Base-by-base conservation (phyloP, 176 grass and related monocot species). In the Carex scoparia region DNA sequence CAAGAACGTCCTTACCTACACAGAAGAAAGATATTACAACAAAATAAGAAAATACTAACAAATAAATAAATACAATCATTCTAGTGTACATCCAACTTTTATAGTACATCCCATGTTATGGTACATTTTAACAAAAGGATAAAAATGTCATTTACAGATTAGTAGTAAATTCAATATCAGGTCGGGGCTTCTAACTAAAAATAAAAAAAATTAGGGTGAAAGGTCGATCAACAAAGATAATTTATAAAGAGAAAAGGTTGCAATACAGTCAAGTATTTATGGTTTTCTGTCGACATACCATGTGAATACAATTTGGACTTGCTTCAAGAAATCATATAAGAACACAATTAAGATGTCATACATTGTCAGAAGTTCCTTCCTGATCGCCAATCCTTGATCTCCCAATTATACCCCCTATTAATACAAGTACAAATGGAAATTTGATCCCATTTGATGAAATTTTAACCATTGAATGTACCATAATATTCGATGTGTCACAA, bases 1-100 rank as follows among this genome's bases (percentile, higher is more conserved):
- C 96, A 63, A 98, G 96, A 72, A 98, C 93, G 84, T 98, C 96
- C 87, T 98, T 98, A 46, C 96, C 96, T 98, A 44, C 53, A 86
- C 8, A 85, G 15, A 90, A 79, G 49, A 72, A 51, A 79, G 33
- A 54, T 35, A 80, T 66, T 79, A 49, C 7, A 63, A 66, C 56
- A 54, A 67, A 79, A 15, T 11, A 69, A 55, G 23, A 80, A 79
- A 63, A 62, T 46, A 53, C 55, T 61, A 72, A 12, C 7, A 69
- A 62, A 66, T 31, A 54, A 69, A 54, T 42, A 69, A 69, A 15
- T 18, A n/a, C 57, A 60, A 60, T 18, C 1, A 60, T 18, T 60
- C 16, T 18, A 60, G 5, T 5, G 18, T 60, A 60, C 57, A n/a
- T 60, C 14, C 57, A 60, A 60, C 57, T 60, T n/a, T n/a, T 6